phyloP scores from a whole-genome alignment of 1,284 basidiomycete species.

The Austroboletus novae-zelandiae region DNA sequence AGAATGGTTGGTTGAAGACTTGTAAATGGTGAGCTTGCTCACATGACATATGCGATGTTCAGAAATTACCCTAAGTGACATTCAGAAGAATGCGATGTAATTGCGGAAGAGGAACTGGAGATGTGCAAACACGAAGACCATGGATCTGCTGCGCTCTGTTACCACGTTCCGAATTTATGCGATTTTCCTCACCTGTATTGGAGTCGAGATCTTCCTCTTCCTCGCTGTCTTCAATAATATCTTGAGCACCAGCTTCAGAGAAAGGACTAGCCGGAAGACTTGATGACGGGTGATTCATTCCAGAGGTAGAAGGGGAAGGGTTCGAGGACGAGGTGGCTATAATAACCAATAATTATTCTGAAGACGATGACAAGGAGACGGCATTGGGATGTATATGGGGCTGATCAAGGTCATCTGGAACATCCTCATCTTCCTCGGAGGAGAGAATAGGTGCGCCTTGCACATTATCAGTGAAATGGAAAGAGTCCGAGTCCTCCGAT shows the following conservation, averaged over 20 bases:
- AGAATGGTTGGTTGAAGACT: slow-evolving; percentile 31
- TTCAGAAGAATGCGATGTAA: slow-evolving; percentile 13
- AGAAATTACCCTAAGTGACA: no score
- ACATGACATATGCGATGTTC: neutral
- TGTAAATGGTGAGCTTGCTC: slow-evolving; percentile 4
- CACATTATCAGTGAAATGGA: slow-evolving; percentile 11
- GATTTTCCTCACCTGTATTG: slow-evolving; percentile 6
- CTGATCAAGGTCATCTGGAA: neutral
- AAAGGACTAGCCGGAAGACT: slow-evolving; percentile 36
- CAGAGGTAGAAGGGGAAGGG: slow-evolving; percentile 29
- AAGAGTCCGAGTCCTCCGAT: slow-evolving; percentile 34
- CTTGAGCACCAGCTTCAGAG: slow-evolving; percentile 29
- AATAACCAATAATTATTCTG: slow-evolving; percentile 16
- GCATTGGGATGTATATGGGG: neutral
- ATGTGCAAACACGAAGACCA: slow-evolving; percentile 58
- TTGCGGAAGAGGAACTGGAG: slow-evolving; percentile 24
- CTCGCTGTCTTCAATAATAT: slow-evolving; percentile 55
- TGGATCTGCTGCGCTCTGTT: slow-evolving; percentile 45
- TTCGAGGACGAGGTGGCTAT: slow-evolving; percentile 31
- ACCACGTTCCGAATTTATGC: slow-evolving; percentile 9
- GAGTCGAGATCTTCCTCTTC: slow-evolving; percentile 32
- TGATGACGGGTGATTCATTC: slow-evolving; percentile 36
- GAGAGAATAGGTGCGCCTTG: neutral
- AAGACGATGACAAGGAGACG: slow-evolving; percentile 5
- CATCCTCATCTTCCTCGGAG: neutral